A percentile compares a stretch with the other conserved stretches of the same genome.
phyloP scores from a whole-genome alignment of 139 green algal genomes.

The Choricystis sp. region DNA sequence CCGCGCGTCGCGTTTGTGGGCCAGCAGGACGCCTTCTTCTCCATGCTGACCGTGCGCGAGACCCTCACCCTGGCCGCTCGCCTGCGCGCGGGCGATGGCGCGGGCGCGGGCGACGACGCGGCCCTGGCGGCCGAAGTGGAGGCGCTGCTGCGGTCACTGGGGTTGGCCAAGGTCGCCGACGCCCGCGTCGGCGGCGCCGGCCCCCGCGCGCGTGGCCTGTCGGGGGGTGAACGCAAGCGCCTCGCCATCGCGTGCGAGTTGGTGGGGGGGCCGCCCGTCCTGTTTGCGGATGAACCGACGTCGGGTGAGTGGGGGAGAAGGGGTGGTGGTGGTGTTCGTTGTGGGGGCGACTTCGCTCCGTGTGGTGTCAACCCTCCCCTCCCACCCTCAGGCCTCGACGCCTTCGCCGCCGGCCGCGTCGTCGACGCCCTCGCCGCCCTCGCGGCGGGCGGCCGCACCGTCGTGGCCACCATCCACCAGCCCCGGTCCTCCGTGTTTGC shows the following conservation, averaged over 20 bases:
- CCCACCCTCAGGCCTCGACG: conserved; percentile 5
- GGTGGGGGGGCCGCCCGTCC: conserved; percentile 38
- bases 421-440: conserved; percentile 57
- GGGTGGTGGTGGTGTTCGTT: background rate
- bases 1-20: conserved; percentile 57
- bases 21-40: conserved; percentile 90
- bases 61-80: conserved; percentile 62
- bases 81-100: conserved; percentile 22
- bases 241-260: conserved; percentile 79
- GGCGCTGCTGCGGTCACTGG: conserved; percentile 46
- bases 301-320: conserved; percentile 35
- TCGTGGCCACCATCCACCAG: conserved; percentile 67
- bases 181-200: conserved; percentile 48
- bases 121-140: conserved; percentile 25
- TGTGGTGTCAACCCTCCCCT: background rate
- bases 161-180: conserved; percentile 45
- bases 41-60: conserved; percentile 46
- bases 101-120: conserved; percentile 12
- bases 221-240: conserved; percentile 70
- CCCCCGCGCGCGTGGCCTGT: conserved; percentile 40
- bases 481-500: conserved; percentile 68
- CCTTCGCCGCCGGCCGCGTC: conserved; percentile 19
- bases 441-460: conserved; percentile 42
- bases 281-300: conserved; percentile 79
- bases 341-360: background rate